These are phyloP conservation scores for Exophiala alcalophila DNA, from an alignment of 2,329 filamentous ascomycete species.

Conservation along the genomic window DNA sequence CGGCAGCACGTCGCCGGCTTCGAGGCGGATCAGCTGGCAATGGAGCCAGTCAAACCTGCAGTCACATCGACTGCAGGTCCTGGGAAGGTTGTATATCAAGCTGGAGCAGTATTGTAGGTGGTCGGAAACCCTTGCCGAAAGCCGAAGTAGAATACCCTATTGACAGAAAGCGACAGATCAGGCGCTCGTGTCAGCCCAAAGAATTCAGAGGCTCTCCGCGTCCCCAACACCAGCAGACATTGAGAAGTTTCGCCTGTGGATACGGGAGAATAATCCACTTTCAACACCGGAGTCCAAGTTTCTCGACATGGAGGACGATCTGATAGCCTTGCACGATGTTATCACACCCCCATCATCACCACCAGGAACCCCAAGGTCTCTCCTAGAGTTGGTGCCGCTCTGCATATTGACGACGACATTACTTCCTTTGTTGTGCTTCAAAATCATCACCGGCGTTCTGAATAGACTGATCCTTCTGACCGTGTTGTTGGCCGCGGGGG, in stretches of 20 bases:
- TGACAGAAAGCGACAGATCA: conserved; percentile 31
- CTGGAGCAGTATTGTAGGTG: conserved; percentile 60
- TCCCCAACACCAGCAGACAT: conserved; percentile 18
- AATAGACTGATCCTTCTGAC: conserved; percentile 27
- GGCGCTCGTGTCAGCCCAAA: conserved; percentile 31
- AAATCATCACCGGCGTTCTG: conserved; percentile 24
- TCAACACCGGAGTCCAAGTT: conserved; percentile 53
- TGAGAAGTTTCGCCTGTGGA: conserved; percentile 52
- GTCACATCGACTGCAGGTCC: conserved; percentile 52
- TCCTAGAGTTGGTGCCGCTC: conserved; percentile 14
- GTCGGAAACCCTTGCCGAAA: too few species aligned
- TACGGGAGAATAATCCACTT: conserved; percentile 51
- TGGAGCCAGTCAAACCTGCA: conserved; percentile 54
- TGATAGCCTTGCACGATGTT: conserved; percentile 28
- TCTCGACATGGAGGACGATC: conserved; percentile 50
- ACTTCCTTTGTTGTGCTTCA: conserved; percentile 27
- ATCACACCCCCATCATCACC: conserved; percentile 1
- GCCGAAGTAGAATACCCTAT: too few species aligned
- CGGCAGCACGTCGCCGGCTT: conserved; percentile 39
- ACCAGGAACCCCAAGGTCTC: conserved; percentile 1
- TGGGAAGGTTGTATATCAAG: conserved; percentile 56
- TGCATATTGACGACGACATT: conserved; percentile 24
- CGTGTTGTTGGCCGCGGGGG: conserved; percentile 20
- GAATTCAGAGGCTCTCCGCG: conserved; percentile 18
- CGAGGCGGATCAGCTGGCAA: conserved; percentile 43